phyloP scores from a whole-genome alignment of 345 rosid species.

The Sonneratia caseolaris region DNA sequence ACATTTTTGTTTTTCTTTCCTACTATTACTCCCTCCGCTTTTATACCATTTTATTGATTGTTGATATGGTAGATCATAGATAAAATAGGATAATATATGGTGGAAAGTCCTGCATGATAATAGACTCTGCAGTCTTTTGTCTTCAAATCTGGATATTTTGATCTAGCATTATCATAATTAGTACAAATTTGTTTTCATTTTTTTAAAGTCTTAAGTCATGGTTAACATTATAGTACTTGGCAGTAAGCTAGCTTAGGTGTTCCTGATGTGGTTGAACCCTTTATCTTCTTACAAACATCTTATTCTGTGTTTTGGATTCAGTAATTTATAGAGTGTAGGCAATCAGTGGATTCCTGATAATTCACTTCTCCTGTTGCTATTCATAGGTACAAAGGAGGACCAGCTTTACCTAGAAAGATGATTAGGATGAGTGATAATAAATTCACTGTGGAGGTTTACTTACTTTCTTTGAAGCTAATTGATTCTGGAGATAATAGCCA shows the following conservation, averaged over 20 bases:
- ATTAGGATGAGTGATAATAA: conserved; percentile 33
- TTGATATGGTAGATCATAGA: not conserved
- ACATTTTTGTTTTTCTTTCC: not conserved
- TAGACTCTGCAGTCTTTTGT: not conserved
- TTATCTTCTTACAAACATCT: not conserved
- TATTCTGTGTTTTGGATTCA: no score
- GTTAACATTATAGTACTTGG: not conserved
- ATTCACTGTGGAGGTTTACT: conserved; percentile 72
- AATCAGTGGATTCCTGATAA: not conserved
- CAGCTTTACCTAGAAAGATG: conserved; percentile 74
- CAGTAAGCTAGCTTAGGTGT: not conserved
- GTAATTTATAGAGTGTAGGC: not conserved
- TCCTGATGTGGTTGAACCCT: not conserved
- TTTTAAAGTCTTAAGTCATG: no score
- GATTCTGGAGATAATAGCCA: conserved; percentile 56
- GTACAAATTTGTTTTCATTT: no score
- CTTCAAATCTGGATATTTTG: not conserved
- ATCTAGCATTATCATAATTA: not conserved
- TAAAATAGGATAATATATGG: not conserved
- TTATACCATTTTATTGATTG: not conserved
- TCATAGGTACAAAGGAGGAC: conserved; percentile 82
- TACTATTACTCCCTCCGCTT: no score
- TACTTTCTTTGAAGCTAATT: conserved; percentile 51
- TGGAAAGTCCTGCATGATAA: not conserved
- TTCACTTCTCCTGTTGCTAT: conserved; percentile 3